Conservation (phyloP, 345 rosid genomes). For the Mercurialis annua region DNA sequence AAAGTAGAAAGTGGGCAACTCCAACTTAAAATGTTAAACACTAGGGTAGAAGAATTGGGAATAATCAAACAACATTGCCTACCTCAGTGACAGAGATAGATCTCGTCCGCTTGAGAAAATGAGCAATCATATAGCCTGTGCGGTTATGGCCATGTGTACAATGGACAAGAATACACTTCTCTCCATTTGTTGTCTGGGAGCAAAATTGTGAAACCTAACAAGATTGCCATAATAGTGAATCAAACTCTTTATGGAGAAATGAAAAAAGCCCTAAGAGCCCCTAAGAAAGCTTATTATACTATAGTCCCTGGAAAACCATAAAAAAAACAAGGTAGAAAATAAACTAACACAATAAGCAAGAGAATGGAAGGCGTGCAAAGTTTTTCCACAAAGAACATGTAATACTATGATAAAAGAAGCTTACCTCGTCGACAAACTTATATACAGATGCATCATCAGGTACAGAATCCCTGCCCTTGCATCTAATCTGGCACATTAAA, state of each 20-base stretch:
- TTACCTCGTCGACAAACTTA: constrained; percentile 78
- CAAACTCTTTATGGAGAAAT: background rate
- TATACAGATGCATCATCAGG: constrained; percentile 82
- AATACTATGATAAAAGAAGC: constrained; percentile 14
- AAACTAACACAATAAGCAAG: constrained; percentile 8
- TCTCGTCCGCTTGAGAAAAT: constrained; percentile 66
- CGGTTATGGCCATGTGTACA: constrained; percentile 95
- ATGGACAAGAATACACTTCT: constrained; percentile 76
- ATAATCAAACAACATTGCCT: background rate
- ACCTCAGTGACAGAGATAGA: constrained; percentile 19
- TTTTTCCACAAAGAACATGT: background rate
- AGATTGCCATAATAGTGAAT: background rate
- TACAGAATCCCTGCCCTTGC: constrained; percentile 83
- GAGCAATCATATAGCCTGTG: constrained; percentile 86
- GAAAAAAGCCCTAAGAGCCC: background rate
- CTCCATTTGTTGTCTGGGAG: constrained; percentile 19
- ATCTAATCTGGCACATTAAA: constrained; percentile 59
- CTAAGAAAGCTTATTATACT: too few relatives aligned
- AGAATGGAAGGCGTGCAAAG: constrained; percentile 20
- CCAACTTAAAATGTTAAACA: background rate
- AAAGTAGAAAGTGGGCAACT: background rate
- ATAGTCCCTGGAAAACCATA: background rate
- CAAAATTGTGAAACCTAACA: constrained; percentile 7
- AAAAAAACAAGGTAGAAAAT: background rate
- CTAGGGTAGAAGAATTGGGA: background rate